A percentile compares a stretch with the other conserved stretches of the same genome.
phyloP scores from a whole-genome alignment of 176 grass and related monocot species.

The Carex myosuroides region DNA sequence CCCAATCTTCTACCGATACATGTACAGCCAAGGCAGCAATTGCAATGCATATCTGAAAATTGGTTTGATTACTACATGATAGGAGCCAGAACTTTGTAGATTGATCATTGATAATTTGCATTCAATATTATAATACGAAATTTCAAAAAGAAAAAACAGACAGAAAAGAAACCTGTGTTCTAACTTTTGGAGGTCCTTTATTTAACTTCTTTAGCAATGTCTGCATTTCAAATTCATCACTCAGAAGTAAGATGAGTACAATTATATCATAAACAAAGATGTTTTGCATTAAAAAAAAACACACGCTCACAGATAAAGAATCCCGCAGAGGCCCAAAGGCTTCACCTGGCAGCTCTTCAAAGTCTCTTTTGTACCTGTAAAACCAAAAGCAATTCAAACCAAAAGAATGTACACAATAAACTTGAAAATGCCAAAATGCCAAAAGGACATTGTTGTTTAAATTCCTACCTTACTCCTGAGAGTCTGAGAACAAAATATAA shows the following conservation, averaged over 20 bases:
- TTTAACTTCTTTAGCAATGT: slow-evolving; percentile 75
- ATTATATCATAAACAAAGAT: slow-evolving; percentile 12
- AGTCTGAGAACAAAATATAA: slow-evolving; percentile 98
- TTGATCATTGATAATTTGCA: slow-evolving; percentile 10
- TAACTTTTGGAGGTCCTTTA: slow-evolving; percentile 84
- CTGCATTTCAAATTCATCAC: slow-evolving; percentile 33
- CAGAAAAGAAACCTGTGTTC: slow-evolving; percentile 66
- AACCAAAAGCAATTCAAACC: slow-evolving; percentile 21
- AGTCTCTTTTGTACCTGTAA: slow-evolving; percentile 91
- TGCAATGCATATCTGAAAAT: slow-evolving; percentile 91
- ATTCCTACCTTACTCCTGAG: slow-evolving; percentile 87
- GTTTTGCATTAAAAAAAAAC: neutral
- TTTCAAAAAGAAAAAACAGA: neutral
- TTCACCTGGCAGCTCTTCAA: slow-evolving; percentile 91
- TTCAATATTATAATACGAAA: slow-evolving; percentile 9
- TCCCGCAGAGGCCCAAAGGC: slow-evolving; percentile 76
- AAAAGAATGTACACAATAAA: slow-evolving; percentile 22
- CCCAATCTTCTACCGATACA: slow-evolving; percentile 93
- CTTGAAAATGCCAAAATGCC: neutral
- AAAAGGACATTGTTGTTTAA: slow-evolving; percentile 5
- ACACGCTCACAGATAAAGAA: slow-evolving; percentile 80
- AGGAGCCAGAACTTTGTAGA: neutral
- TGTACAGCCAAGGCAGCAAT: slow-evolving; percentile 93
- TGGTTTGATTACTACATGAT: neutral
- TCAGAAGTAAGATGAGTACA: neutral